phyloP scores from a whole-genome alignment of 805 yeast species.

The Candida andamanensis region DNA sequence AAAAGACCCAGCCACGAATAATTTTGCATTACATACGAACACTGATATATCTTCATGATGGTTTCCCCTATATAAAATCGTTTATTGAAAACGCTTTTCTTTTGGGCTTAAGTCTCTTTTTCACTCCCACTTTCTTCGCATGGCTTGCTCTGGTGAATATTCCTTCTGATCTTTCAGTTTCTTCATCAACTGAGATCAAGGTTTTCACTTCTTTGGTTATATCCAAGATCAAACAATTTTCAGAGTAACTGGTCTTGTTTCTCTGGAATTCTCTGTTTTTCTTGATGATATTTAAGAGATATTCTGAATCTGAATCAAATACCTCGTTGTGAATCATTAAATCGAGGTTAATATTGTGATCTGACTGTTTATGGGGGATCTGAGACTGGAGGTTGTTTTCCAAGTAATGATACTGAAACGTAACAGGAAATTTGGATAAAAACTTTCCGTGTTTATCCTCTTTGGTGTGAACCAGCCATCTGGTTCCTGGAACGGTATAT shows the following conservation, averaged over 20 bases:
- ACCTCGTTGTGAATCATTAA: constrained; percentile 13
- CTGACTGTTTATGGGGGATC: constrained; percentile 2
- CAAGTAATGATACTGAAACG: constrained; percentile 18
- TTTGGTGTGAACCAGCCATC: constrained; percentile 17
- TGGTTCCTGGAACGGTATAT: constrained; percentile 15
- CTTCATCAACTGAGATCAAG: too few species aligned
- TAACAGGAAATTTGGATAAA: constrained; percentile 20
- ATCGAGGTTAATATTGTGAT: constrained; percentile 9
- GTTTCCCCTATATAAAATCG: too few species aligned
- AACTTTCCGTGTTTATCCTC: constrained; percentile 7
- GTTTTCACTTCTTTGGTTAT: constrained; percentile 3
- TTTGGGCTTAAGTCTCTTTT: background rate
- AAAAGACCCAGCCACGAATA: too few species aligned
- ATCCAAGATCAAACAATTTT: constrained; percentile 5
- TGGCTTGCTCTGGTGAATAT: too few species aligned
- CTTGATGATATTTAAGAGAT: constrained; percentile 6
- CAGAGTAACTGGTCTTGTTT: too few species aligned
- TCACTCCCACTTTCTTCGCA: too few species aligned
- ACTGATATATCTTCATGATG: too few species aligned
- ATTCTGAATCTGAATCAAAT: constrained; percentile 1
- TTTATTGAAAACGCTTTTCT: too few species aligned
- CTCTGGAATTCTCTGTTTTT: too few species aligned
- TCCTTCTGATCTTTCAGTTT: background rate
- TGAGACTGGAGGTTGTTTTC: constrained; percentile 9
- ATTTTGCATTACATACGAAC: too few species aligned